Evolutionary conservation across 208 protist genomes (phyloP), one percentile per base, ranked within the genome.

Genomic region (Acanthamoeba triangularis): DNA sequence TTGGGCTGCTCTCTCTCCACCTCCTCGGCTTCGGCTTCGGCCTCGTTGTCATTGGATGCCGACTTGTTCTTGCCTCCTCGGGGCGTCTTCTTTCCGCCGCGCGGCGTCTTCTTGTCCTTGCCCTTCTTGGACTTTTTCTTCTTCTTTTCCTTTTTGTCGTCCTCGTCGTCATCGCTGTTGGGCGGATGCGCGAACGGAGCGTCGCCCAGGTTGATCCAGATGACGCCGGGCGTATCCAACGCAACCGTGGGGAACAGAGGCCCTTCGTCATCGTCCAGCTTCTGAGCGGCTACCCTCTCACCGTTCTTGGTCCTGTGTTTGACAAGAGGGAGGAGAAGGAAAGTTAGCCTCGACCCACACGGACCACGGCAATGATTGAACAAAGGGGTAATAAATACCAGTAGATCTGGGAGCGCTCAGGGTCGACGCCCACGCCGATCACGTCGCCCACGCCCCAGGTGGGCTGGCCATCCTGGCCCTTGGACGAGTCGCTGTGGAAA

Each of bases 221-320:
- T 8, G 11, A 80, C 33, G 63, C 88, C 88, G 6, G 88, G 35
- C 23, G 47, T 41, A 54, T 93, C 88, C 11, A 93, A 61, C 1
- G 88, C 88, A n/a, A 93, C 88, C 78, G 91, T 87, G 65, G 91
- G 91, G 61, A 63, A 85, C 11, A 95, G 54, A 13, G 47, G 37
- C 16, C 18, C 74, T n/a, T 95, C 91, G 16, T 85, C 54, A 23
- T 95, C 41, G 10, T 49, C 91, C 20, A 95, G 41, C 72, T 95
- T 52, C 61, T 87, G n/a, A 6, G 3, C 25, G 1, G 44, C 91
- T 6, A 95, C 74, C 10, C 25, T 59, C 72, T 95, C 16, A 3
- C 91, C 91, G 41, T 95, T 95, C 61, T 87, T 87, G 16, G 91
- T 95, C 91, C 91, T 95, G 63, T 16, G 63, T 16, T 16, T 5